These are phyloP conservation scores for Phytopythium oedochilum DNA, from an alignment of 352 stramenopile species.

Conservation along the genomic window DNA sequence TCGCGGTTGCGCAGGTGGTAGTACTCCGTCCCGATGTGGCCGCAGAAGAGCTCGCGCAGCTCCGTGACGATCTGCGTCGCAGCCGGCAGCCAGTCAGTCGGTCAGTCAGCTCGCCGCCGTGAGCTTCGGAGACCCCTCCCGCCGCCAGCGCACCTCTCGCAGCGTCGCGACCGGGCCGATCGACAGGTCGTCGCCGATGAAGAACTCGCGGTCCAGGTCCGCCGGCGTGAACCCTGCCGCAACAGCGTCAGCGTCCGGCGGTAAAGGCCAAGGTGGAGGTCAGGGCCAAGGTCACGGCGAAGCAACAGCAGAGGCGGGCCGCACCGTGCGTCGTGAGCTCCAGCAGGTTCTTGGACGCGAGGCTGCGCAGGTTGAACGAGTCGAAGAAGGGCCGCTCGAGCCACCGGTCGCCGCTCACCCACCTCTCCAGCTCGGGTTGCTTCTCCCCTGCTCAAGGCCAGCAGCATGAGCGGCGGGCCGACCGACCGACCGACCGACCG, in stretches of 20 bases:
- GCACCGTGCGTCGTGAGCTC: slow-evolving; percentile 79
- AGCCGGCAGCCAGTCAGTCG: slow-evolving; percentile 27
- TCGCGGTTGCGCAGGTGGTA: slow-evolving; percentile 96
- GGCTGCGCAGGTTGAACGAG: slow-evolving; percentile 80
- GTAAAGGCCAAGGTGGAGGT: too few relatives aligned
- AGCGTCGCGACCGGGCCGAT: slow-evolving; percentile 81
- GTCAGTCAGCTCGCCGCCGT: neutral
- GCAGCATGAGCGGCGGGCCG: slow-evolving; percentile 1
- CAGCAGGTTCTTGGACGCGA: slow-evolving; percentile 78
- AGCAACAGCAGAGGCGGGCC: neutral
- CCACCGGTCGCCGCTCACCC: slow-evolving; percentile 80
- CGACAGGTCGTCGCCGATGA: slow-evolving; percentile 86
- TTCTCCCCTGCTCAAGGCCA: slow-evolving; percentile 46
- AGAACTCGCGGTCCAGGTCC: slow-evolving; percentile 91
- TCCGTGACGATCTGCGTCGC: slow-evolving; percentile 89
- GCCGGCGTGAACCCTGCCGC: slow-evolving; percentile 88
- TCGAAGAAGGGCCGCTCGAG: slow-evolving; percentile 85
- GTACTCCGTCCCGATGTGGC: slow-evolving; percentile 97
- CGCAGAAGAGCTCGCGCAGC: slow-evolving; percentile 95
- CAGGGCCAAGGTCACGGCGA: too few relatives aligned
- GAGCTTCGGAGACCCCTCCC: neutral
- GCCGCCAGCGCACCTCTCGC: slow-evolving; percentile 28
- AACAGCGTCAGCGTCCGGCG: too few relatives aligned
- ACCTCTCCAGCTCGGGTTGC: slow-evolving; percentile 78
- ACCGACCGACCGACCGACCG: neutral